These are phyloP conservation scores for Exobasidium cylindrosporum DNA, from an alignment of 1,284 basidiomycete species.

Conservation along the genomic window DNA sequence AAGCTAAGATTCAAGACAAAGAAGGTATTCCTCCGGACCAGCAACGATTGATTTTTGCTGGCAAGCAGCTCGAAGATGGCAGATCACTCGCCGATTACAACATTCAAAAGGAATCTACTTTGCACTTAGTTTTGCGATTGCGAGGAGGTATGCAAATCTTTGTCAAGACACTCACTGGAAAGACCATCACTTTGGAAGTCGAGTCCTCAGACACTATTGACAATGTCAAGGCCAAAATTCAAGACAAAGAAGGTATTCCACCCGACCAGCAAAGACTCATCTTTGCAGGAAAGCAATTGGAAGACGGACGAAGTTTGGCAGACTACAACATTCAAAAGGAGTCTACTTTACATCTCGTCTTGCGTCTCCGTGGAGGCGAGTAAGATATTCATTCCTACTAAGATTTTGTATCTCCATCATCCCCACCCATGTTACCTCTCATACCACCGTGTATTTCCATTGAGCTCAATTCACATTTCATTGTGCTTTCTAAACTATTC, in stretches of 20 bases:
- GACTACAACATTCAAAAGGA: conserved; percentile 57
- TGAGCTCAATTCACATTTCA: too few species aligned
- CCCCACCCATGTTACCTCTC: too few species aligned
- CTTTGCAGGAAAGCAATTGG: conserved; percentile 59
- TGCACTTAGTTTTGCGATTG: conserved; percentile 49
- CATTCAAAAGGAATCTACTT: conserved; percentile 54
- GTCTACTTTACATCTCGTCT: conserved; percentile 46
- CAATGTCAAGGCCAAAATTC: conserved; percentile 62
- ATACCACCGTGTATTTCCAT: too few species aligned
- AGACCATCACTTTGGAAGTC: conserved; percentile 87
- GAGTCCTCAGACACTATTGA: conserved; percentile 89
- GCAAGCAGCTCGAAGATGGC: conserved; percentile 59
- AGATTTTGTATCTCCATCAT: too few species aligned
- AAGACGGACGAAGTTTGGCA: conserved; percentile 58
- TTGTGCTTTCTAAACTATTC: too few species aligned
- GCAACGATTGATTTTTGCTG: conserved; percentile 59
- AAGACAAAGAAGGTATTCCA: conserved; percentile 55
- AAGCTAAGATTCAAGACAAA: conserved; percentile 54
- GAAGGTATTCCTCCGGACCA: conserved; percentile 58
- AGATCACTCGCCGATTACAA: conserved; percentile 58
- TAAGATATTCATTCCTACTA: too few species aligned
- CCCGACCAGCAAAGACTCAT: conserved; percentile 59
- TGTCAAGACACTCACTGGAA: conserved; percentile 54
- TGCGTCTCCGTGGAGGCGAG: conserved; percentile 50
- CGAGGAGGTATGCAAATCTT: conserved; percentile 41